A percentile compares a stretch with the other conserved stretches of the same genome.
Evolutionary conservation across 305 asterid genomes (phyloP).

Genomic region (Ajuga reptans): DNA sequence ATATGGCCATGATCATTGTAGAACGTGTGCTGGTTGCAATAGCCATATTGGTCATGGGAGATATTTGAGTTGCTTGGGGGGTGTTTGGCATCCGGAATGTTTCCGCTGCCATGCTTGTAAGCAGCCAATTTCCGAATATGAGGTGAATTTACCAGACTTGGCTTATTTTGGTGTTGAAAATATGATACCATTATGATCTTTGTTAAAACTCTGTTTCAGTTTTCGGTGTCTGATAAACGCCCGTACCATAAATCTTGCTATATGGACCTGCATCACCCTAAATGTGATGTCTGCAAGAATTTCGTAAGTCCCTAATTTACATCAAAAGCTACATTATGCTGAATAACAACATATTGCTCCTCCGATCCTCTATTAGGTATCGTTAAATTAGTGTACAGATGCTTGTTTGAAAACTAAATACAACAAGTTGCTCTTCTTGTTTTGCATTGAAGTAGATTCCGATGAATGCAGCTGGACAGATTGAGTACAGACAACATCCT

Average conservation of each 20-base stretch:
- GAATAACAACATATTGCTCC: not conserved
- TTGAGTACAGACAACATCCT: conserved; percentile 79
- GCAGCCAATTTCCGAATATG: conserved; percentile 73
- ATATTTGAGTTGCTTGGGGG: conserved; percentile 74
- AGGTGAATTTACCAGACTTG: conserved; percentile 38
- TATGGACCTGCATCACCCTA: conserved; percentile 70
- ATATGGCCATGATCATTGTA: conserved; percentile 3
- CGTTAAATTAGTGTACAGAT: not conserved
- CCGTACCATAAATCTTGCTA: conserved; percentile 80
- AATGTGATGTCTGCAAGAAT: conserved; percentile 72
- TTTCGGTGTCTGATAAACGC: conserved; percentile 53
- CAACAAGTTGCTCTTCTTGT: no score
- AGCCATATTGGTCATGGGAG: conserved; percentile 75
- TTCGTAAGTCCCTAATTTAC: conserved; percentile 45
- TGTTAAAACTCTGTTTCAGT: conserved; percentile 36
- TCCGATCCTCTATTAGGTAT: not conserved
- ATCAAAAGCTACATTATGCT: not conserved
- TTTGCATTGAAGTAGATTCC: conserved; percentile 46
- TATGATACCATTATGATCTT: not conserved
- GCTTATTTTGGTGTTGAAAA: not conserved
- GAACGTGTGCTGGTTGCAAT: conserved; percentile 86
- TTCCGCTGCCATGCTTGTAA: conserved; percentile 68
- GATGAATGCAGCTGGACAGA: conserved; percentile 54
- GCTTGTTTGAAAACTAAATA: not conserved
- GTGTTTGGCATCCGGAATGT: conserved; percentile 95